Evolutionary conservation across 176 grass and related monocot species (phyloP).

Genomic region (Musa beccarii): DNA sequence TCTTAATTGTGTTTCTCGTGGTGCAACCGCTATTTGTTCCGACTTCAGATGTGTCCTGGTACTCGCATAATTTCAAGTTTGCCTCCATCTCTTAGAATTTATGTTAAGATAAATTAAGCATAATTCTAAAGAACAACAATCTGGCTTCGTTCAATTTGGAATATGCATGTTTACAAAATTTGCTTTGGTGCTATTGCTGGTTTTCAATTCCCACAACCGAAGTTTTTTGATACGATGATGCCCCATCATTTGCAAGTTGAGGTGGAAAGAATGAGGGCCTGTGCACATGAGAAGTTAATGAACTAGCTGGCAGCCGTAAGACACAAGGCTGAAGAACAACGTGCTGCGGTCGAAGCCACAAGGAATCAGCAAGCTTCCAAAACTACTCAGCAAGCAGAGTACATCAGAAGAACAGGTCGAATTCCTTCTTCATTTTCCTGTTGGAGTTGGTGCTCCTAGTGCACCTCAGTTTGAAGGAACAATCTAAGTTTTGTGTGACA

Average conservation of each 20-base stretch:
- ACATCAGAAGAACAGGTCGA: conserved; percentile 70
- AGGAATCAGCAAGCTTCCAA: conserved; percentile 47
- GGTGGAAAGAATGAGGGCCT: conserved; percentile 73
- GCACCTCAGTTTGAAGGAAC: background rate
- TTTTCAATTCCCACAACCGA: too few relatives aligned
- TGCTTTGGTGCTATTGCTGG: background rate
- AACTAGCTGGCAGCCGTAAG: conserved; percentile 50
- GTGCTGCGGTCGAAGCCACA: conserved; percentile 36
- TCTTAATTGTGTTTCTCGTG: too few relatives aligned
- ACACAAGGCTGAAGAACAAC: conserved; percentile 64
- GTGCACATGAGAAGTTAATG: conserved; percentile 70
- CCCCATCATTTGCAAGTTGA: conserved; percentile 41
- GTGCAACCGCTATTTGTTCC: too few relatives aligned
- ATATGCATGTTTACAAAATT: background rate
- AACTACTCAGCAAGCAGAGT: conserved; percentile 59
- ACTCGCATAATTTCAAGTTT: too few relatives aligned
- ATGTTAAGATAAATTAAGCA: too few relatives aligned
- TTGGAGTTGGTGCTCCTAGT: conserved; percentile 75
- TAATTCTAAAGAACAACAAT: too few relatives aligned
- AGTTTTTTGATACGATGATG: background rate
- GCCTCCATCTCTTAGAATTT: too few relatives aligned
- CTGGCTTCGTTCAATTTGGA: too few relatives aligned
- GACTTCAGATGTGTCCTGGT: too few relatives aligned
- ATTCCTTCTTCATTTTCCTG: conserved; percentile 56
- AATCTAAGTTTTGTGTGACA: too few relatives aligned